Base-by-base conservation (phyloP, 164 flowering plant species). In the Annona squamosa region DNA sequence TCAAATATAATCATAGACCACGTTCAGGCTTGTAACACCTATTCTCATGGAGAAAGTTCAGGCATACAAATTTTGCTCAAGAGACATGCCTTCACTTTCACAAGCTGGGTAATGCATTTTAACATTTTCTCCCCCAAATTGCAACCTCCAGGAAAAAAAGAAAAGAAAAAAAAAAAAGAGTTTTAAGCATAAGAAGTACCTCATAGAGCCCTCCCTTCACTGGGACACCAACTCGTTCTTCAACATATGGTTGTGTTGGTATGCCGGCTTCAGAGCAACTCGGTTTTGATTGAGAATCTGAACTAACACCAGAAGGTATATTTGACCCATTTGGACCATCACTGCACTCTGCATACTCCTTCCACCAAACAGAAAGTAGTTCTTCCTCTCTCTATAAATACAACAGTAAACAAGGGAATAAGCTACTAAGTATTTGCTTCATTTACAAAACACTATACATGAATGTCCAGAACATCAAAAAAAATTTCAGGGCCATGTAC, bases 181-280 rank as follows among this genome's bases (percentile, higher is more conserved):
- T 7, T 46, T 56, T 45, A 43, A 72, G n/a, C 67, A 72, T 16
- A 26, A 37, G 13, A 52, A 5, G 65, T 85, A 91, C 99, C 97
- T 96, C 99, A 78, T 93, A 91, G 1, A 96, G 85, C 48, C 98
- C 98, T 73, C 99, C 99, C 81, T 96, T 96, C 2, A 96, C 98
- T 77, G 99, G 98, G 42, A 93, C 99, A 62, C 99, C 99, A 83
- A 96, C 97, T 81, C 97, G 87, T 79, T 96, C 99, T 81, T 90
- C 94, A 78, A 93, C 98, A 79, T 74, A 81, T 26, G 79, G 71
- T 68, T 82, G 65, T 13, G 76, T 69, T 78, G 89, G 72, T 72
- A n/a, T 48, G 77, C 71, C 73, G 76, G 43, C 74, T 48, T 83
- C 87, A 42, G 81, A 72, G 76, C 84, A 68, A 63, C 73, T 69